Evolutionary conservation across 2,329 filamentous ascomycete genomes (phyloP), one percentile per base, ranked within the genome.

Genomic region (Colletotrichum musicola): DNA sequence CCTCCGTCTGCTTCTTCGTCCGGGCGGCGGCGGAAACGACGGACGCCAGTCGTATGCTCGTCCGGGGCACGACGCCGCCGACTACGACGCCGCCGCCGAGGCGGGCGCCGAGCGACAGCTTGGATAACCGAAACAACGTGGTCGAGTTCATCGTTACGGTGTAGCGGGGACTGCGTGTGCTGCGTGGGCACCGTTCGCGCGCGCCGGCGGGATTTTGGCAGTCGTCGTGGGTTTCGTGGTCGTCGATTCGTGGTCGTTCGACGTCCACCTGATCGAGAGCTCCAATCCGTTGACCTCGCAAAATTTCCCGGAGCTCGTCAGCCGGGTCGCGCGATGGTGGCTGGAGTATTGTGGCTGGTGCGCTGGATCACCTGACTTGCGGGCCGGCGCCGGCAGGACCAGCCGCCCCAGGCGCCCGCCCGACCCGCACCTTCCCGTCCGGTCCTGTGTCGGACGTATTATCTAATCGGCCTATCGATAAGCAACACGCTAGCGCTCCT

Each of bases 21-120:
- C 73, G 50, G 71, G 66, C 61, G 72, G 69, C 27, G 69, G 70
- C 10, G 40, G 40, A 42, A 6, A 13, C 12, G 14, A 73, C 74
- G 59, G 78, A 75, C 10, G 27, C 74, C 79, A 65, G 76, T 65
- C 85, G 84, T 71, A 83, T 73, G 72, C 79, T 82, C 71, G 79
- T 79, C 72, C 80, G 76, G 46, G 82, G 75, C 22, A 25, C 22
- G 57, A 83, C 74, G 69, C 79, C 78, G 59, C 79, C 64, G 30
- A 22, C 20, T 22, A 22, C 27, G 27, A 30, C 27, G 27, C 27
- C 27, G 27, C 27, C 27, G 30, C 30, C 30, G 22, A 25, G 22
- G 22, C 22, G 22, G 22, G 22, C 22, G 30, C 30, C 30, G 30
- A 35, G 30, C 30, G 82, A 80, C 75, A 86, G 78, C 76, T 79